Base-by-base conservation (phyloP, 2,329 filamentous ascomycete species). In the Ophiostoma pallidulum region DNA sequence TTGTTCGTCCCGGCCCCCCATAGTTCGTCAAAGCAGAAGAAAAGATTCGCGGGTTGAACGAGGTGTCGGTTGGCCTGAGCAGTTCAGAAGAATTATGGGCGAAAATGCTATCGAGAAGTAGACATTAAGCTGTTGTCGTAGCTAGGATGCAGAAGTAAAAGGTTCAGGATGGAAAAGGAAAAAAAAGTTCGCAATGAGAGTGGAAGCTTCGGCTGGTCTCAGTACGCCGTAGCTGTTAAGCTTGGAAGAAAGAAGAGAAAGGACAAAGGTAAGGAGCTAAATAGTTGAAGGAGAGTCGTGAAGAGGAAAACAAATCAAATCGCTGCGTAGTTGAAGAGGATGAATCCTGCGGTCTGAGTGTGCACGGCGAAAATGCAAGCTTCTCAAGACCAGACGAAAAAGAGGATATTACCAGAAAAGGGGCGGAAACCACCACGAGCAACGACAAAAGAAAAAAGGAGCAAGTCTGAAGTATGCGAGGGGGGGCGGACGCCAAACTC, bases 401-500 rank as follows among this genome's bases (percentile, higher is more conserved):
- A 40, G 49, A 47, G 41, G 24, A 39, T 26, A 14, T n/a, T n/a
- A n/a, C n/a, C n/a, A 13, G 36, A 28, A 45, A 32, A 24, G 19
- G 37, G 20, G 20, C 19, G 32, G 48, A 41, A 19, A 26, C n/a
- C 41, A 32, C 33, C 16, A 44, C 41, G 28, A 24, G 20, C 33
- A 47, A 38, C 20, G n/a, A 40, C 29, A 43, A 44, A 29, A 42
- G 22, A 48, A 40, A 48, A 41, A 19, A 16, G 6, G 19, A 29
- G 24, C n/a, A 14, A 20, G 19, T 26, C 22, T 26, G n/a, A 29
- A 13, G 9, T n/a, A 36, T 35, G 37, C 24, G 18, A 19, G 10
- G 32, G 33, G 29, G 32, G 33, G 29, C 20, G 38, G 47, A 52
- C 50, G 54, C 56, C 57, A 47, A 61, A 61, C 58, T 57, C 59